These are phyloP conservation scores for Globisporangium cystogenes DNA, from an alignment of 352 stramenopile genomes.

Conservation along the genomic window DNA sequence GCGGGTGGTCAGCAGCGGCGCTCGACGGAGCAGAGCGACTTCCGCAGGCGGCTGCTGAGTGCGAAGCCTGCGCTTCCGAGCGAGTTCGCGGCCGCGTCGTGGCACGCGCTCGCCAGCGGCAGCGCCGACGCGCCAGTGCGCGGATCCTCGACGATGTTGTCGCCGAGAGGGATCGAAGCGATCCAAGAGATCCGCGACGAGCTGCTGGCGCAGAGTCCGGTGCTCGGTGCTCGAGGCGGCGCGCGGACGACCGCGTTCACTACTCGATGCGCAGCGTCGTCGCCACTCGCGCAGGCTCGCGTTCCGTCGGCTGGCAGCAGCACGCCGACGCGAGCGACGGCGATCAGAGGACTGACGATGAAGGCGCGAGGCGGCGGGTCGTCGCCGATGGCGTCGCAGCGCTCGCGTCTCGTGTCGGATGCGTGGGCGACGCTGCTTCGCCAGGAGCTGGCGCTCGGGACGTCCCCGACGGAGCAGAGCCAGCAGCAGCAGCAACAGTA, in stretches of 20 bases:
- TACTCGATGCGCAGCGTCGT: not conserved
- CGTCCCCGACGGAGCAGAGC: not conserved
- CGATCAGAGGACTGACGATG: not conserved
- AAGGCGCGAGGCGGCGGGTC: not conserved
- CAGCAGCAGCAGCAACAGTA: not conserved
- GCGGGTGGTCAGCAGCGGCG: not conserved
- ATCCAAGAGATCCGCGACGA: not conserved
- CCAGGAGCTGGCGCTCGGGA: not conserved
- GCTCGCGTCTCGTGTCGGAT: not conserved
- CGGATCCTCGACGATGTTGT: not conserved
- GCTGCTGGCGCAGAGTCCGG: not conserved
- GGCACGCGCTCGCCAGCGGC: not conserved
- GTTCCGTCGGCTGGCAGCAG: not conserved
- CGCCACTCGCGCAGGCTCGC: not conserved
- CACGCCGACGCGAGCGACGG: not conserved
- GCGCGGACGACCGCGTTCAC: not conserved
- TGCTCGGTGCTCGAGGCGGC: not conserved
- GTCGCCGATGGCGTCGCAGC: not conserved
- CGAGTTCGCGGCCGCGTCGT: not conserved
- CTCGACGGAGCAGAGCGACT: not conserved
- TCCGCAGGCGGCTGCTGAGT: not conserved
- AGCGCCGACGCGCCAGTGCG: not conserved
- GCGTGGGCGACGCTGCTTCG: not conserved
- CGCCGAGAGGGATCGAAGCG: not conserved
- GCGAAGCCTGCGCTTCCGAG: not conserved